phyloP scores from a whole-genome alignment of 352 stramenopile genomes.

The Thraustochytrium sp. region DNA sequence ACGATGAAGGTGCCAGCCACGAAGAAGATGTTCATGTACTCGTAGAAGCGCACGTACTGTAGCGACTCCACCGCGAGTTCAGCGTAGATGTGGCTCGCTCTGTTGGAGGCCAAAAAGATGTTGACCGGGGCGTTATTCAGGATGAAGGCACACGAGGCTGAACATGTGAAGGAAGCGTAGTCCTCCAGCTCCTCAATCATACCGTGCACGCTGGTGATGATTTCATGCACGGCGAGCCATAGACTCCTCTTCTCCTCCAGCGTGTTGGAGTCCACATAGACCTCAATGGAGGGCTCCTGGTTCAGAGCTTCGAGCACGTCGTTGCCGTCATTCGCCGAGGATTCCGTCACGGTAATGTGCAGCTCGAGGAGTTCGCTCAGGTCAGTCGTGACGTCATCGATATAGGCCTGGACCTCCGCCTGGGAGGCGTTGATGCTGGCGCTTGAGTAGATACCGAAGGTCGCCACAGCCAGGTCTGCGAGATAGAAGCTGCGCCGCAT shows the following conservation, averaged over 20 bases:
- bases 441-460: neutral
- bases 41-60: neutral
- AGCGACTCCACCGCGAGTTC: neutral
- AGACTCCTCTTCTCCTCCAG: neutral
- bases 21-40: neutral
- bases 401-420: neutral
- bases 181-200: neutral
- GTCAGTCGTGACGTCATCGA: neutral
- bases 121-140: neutral
- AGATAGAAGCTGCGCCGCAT: neutral
- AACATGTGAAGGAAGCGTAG: neutral
- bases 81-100: neutral
- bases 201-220: neutral
- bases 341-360: neutral
- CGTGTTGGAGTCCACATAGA: neutral
- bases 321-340: neutral
- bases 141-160: neutral
- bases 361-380: neutral
- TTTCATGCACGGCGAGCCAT: neutral
- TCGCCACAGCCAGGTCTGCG: neutral
- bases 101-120: neutral
- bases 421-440: neutral
- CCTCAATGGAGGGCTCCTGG: neutral
- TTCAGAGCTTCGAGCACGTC: neutral
- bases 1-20: neutral